Percentiles rank a stretch among this genome's conserved stretches.
Evolutionary conservation across 306 rosid genomes (phyloP).

Genomic region (Alnus rubra): DNA sequence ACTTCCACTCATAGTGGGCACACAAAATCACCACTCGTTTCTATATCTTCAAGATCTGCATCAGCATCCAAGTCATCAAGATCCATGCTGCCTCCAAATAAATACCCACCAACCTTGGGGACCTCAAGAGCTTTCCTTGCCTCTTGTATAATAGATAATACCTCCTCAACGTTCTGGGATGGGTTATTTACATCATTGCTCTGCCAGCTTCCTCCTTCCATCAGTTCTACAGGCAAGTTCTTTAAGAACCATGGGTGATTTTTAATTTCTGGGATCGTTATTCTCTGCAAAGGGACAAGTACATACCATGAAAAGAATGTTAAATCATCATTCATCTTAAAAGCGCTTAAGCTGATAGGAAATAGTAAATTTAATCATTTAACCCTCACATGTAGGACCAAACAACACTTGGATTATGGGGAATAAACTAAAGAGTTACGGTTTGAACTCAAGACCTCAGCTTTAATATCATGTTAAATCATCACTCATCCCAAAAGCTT

Average conservation of each 20-base stretch:
- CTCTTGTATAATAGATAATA: conserved; percentile 60
- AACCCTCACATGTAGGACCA: no score
- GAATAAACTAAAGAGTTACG: no score
- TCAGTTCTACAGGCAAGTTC: conserved; percentile 67
- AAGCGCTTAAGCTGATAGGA: no score
- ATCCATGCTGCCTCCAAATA: conserved; percentile 66
- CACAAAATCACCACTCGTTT: conserved; percentile 66
- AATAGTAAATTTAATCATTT: no score
- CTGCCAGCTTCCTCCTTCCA: conserved; percentile 77
- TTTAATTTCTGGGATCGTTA: conserved; percentile 67
- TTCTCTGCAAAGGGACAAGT: conserved; percentile 54
- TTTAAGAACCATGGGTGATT: conserved; percentile 75
- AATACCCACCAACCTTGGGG: conserved; percentile 40
- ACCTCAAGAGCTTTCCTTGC: conserved; percentile 47
- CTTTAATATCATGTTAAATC: no score
- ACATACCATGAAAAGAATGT: conserved; percentile 10
- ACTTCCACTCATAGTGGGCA: conserved; percentile 41
- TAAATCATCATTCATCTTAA: no score
- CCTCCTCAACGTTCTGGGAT: conserved; percentile 68
- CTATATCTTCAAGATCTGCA: conserved; percentile 59
- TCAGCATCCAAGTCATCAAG: conserved; percentile 71
- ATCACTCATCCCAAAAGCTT: no score
- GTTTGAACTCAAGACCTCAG: no score
- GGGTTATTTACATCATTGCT: conserved; percentile 58
- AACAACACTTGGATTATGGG: no score